These are phyloP conservation scores for Nelumbo lutea DNA, from an alignment of 164 flowering plant species.

Conservation along the genomic window DNA sequence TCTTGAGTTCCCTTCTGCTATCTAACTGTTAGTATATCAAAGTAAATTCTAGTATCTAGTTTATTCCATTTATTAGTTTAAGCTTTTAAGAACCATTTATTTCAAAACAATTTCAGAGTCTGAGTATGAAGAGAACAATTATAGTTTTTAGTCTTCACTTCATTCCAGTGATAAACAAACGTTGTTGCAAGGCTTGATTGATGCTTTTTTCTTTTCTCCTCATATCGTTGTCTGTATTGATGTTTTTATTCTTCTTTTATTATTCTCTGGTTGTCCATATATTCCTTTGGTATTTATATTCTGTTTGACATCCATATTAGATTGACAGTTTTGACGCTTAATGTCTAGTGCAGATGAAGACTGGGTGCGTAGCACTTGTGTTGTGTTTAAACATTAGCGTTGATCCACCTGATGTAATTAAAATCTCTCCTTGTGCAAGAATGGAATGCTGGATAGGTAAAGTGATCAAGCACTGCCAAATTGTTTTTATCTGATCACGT, in stretches of 20 bases:
- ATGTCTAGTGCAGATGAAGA: constrained; percentile 84
- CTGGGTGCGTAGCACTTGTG: constrained; percentile 92
- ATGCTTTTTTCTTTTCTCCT: no score
- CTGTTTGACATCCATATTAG: background rate
- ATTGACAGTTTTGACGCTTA: constrained; percentile 6
- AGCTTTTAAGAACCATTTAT: no score
- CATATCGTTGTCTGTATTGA: background rate
- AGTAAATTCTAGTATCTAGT: no score
- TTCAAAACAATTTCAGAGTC: no score
- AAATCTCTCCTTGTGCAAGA: constrained; percentile 97
- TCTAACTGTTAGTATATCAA: no score
- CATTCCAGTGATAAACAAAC: no score
- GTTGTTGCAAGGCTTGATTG: no score
- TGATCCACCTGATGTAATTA: constrained; percentile 98
- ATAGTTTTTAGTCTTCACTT: no score
- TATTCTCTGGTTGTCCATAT: no score
- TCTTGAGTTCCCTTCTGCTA: no score
- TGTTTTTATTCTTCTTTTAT: background rate
- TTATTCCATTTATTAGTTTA: no score
- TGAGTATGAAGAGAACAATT: no score
- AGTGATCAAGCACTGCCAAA: constrained; percentile 3
- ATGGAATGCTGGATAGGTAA: constrained; percentile 99
- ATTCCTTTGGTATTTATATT: background rate
- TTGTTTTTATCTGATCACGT: background rate
- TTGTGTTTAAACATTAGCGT: constrained; percentile 92